Conservation (phyloP, 2,329 filamentous ascomycete genomes). For the Neoscytalidium dimidiatum region DNA sequence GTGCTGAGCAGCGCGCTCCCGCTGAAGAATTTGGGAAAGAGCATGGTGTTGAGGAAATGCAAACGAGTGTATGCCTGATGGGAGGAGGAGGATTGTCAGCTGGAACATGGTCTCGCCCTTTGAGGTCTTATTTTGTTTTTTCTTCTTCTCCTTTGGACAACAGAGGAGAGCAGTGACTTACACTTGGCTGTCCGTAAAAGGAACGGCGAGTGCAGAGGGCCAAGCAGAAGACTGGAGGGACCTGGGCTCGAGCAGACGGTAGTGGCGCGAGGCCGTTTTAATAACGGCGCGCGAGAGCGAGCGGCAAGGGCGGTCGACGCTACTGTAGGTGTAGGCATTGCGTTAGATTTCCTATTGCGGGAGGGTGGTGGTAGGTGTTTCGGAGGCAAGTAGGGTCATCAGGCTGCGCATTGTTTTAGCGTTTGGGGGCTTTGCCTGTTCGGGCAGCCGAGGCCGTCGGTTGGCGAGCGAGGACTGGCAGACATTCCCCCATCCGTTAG, state of each 20-base stretch:
- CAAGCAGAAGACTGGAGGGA: neutral
- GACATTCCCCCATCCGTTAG: neutral
- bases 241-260: neutral
- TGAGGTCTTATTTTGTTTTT: too few species aligned
- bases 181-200: neutral
- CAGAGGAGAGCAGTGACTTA: neutral
- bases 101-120: neutral
- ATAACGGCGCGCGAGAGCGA: neutral
- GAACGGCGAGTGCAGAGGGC: neutral
- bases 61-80: constrained; percentile 10
- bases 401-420: neutral
- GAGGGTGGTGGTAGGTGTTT: neutral
- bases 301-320: neutral
- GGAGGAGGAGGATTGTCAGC: neutral
- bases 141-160: too few species aligned
- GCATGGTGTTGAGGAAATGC: neutral
- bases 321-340: neutral
- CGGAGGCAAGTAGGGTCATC: neutral
- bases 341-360: neutral
- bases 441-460: neutral
- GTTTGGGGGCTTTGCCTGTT: neutral
- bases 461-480: neutral
- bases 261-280: neutral
- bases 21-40: neutral
- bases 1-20: neutral